A percentile compares a stretch with the other conserved stretches of the same genome.
phyloP scores from a whole-genome alignment of 2,329 filamentous ascomycete genomes.

The Dendryphion nanum region DNA sequence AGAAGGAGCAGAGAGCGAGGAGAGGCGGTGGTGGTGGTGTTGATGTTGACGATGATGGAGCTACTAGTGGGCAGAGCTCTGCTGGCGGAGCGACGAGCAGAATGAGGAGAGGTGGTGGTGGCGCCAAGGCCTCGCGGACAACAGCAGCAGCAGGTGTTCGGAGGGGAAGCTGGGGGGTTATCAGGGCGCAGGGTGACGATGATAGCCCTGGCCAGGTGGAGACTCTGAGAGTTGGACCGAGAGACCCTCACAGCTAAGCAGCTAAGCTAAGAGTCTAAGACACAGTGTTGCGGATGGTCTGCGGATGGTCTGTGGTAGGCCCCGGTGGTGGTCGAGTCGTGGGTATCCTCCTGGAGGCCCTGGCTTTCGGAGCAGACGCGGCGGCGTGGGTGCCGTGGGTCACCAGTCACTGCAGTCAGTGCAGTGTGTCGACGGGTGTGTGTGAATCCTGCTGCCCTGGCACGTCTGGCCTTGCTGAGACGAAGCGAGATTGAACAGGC shows the following conservation, averaged over 20 bases:
- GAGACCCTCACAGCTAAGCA: no score
- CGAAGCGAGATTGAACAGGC: constrained; percentile 39
- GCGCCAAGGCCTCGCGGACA: constrained; percentile 22
- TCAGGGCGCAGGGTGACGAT: no score
- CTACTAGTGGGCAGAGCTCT: no score
- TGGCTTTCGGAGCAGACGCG: constrained; percentile 4
- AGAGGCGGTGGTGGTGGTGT: constrained; percentile 3
- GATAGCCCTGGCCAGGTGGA: no score
- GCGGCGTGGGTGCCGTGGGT: constrained; percentile 10
- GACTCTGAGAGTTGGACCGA: no score
- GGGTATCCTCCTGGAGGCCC: neutral
- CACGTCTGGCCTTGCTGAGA: constrained; percentile 35
- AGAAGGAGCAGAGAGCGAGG: constrained; percentile 5
- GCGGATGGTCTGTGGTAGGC: no score
- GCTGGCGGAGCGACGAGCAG: no score
- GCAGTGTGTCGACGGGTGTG: no score
- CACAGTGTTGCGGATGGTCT: no score
- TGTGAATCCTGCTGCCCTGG: constrained; percentile 18
- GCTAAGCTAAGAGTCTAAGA: no score
- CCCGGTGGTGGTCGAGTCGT: neutral
- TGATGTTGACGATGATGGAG: no score
- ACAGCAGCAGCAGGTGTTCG: no score
- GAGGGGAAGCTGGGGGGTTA: constrained; percentile 21
- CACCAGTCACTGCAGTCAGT: neutral
- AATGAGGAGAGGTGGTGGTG: constrained; percentile 13